Conservation (phyloP, 1,139 yeast genomes). For the Suhomyces maxii region DNA sequence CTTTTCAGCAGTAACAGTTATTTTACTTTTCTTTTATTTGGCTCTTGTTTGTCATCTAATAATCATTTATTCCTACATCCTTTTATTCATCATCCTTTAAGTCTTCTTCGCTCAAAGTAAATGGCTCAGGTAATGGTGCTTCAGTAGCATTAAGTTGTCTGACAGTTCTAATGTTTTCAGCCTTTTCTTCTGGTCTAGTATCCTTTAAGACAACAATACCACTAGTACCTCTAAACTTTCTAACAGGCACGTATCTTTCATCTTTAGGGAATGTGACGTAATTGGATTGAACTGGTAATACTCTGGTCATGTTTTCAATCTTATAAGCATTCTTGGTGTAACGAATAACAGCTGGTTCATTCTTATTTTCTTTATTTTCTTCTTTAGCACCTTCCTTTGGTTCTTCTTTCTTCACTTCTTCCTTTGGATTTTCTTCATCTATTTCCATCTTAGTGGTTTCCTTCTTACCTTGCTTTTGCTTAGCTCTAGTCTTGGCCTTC, state of each 20-base stretch:
- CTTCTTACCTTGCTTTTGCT: constrained; percentile 64
- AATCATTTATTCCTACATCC: neutral
- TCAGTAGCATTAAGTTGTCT: constrained; percentile 79
- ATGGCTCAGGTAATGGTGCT: constrained; percentile 92
- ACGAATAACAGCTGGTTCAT: constrained; percentile 35
- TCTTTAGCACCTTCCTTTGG: constrained; percentile 14
- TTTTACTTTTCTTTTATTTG: neutral
- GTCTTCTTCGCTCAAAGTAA: constrained; percentile 59
- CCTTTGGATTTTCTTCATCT: constrained; percentile 22
- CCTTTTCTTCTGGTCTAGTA: constrained; percentile 63
- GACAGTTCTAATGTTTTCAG: constrained; percentile 75
- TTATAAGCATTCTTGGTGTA: constrained; percentile 63
- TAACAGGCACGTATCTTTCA: constrained; percentile 79
- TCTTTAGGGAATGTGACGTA: constrained; percentile 76
- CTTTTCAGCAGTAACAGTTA: neutral
- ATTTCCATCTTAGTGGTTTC: constrained; percentile 31
- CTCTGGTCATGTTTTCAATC: constrained; percentile 79
- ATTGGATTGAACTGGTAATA: constrained; percentile 86
- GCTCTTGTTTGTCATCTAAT: neutral
- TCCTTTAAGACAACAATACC: constrained; percentile 84
- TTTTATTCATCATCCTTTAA: constrained; percentile 31
- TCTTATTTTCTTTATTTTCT: constrained; percentile 22
- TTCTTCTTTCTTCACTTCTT: constrained; percentile 19
- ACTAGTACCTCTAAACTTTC: constrained; percentile 73
- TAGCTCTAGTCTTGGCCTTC: constrained; percentile 89